phyloP scores from a whole-genome alignment of 2,329 filamentous ascomycete species.

The Magnaporthiopsis rhizophila region DNA sequence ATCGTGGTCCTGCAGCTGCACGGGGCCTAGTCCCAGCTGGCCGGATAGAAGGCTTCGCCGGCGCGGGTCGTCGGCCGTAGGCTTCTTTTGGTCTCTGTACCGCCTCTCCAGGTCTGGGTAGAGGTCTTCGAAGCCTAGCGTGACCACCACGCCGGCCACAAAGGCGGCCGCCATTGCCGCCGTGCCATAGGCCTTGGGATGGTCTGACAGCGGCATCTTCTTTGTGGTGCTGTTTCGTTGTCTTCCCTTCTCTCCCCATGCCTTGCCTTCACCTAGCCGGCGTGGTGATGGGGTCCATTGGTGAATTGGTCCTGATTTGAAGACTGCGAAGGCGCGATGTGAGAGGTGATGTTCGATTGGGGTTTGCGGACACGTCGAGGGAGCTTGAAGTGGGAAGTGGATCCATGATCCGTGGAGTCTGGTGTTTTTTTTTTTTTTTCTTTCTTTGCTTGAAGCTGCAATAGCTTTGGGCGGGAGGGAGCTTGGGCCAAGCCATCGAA shows the following conservation, averaged over 20 bases:
- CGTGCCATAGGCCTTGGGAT: slow-evolving; percentile 54
- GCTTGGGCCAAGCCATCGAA: slow-evolving; percentile 18
- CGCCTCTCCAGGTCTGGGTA: slow-evolving; percentile 66
- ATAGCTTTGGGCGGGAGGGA: slow-evolving; percentile 8
- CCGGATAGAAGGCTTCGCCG: slow-evolving; percentile 39
- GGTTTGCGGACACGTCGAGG: too few relatives aligned
- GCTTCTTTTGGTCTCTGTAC: slow-evolving; percentile 51
- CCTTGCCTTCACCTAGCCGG: background rate
- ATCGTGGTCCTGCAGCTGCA: slow-evolving; percentile 46
- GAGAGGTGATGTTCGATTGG: too few relatives aligned
- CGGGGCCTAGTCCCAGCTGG: slow-evolving; percentile 21
- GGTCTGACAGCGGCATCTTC: slow-evolving; percentile 54
- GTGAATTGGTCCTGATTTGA: background rate
- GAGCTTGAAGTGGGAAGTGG: too few relatives aligned
- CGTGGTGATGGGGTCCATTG: background rate
- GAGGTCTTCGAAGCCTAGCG: slow-evolving; percentile 70
- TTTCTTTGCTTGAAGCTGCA: background rate
- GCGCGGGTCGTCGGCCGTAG: slow-evolving; percentile 14
- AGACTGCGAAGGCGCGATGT: background rate
- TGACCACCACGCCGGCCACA: slow-evolving; percentile 65
- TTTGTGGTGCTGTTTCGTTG: background rate
- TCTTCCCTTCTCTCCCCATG: background rate
- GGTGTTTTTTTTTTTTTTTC: too few relatives aligned
- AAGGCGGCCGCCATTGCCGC: slow-evolving; percentile 67
- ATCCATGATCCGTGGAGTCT: too few relatives aligned